phyloP scores from a whole-genome alignment of 352 stramenopile genomes.

The Phytophthora agathidicida region DNA sequence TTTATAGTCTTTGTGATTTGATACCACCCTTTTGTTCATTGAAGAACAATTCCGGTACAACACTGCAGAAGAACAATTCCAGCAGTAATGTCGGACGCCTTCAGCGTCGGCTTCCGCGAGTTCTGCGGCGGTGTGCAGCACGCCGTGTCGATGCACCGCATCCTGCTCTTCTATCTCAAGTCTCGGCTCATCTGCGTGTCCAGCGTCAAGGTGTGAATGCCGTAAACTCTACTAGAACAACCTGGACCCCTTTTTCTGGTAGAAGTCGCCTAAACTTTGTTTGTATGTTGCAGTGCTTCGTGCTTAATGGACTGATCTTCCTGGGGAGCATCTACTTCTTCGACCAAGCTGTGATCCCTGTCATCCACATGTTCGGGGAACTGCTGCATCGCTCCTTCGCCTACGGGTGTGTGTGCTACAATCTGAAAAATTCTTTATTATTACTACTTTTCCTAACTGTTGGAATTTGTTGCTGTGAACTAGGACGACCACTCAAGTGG shows the following conservation, averaged over 20 bases:
- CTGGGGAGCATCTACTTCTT: slow-evolving; percentile 92
- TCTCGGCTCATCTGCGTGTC: slow-evolving; percentile 86
- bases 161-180: slow-evolving; percentile 87
- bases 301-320: slow-evolving; percentile 91
- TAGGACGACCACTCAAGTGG: slow-evolving; percentile 57
- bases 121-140: slow-evolving; percentile 89
- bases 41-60: slow-evolving; percentile 11
- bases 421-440: not conserved
- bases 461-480: not conserved
- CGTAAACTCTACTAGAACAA: not conserved
- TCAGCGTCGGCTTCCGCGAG: slow-evolving; percentile 74
- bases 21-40: not conserved
- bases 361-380: slow-evolving; percentile 89
- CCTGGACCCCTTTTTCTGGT: too few relatives aligned
- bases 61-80: not conserved
- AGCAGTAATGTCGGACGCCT: slow-evolving; percentile 44
- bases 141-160: slow-evolving; percentile 85
- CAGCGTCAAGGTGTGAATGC: slow-evolving; percentile 67
- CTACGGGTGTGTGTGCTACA: slow-evolving; percentile 45
- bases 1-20: slow-evolving; percentile 2
- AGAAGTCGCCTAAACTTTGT: slow-evolving; percentile 1
- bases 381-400: slow-evolving; percentile 76
- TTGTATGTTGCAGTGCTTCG: slow-evolving; percentile 61
- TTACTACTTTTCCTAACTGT: not conserved
- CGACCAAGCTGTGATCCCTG: slow-evolving; percentile 79